These are phyloP conservation scores for Chytriomyces sp. DNA, from an alignment of 192 early-diverging fungal species.

Conservation along the genomic window DNA sequence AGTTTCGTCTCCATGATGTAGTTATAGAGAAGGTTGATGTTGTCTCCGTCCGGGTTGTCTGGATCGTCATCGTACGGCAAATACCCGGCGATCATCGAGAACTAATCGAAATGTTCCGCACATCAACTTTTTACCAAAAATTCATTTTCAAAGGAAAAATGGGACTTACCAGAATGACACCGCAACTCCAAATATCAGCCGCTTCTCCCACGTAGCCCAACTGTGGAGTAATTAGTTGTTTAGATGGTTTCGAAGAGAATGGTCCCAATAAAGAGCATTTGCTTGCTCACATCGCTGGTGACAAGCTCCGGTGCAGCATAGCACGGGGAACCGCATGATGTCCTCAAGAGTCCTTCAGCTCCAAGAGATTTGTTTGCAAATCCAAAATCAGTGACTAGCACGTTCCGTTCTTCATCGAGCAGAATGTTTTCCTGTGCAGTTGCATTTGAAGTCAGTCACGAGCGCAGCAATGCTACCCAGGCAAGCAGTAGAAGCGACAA, in stretches of 20 bases:
- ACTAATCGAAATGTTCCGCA: conserved; percentile 21
- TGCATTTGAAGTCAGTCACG: not conserved
- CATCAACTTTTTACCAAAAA: not conserved
- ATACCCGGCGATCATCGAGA: conserved; percentile 68
- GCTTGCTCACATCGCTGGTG: conserved; percentile 74
- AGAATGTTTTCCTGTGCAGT: conserved; percentile 81
- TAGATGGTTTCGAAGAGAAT: not conserved
- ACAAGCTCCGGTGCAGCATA: conserved; percentile 99
- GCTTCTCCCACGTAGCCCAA: conserved; percentile 94
- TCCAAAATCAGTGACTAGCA: conserved; percentile 98
- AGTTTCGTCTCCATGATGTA: conserved; percentile 68
- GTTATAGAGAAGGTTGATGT: conserved; percentile 66
- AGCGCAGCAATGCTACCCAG: not conserved
- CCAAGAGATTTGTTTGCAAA: conserved; percentile 89
- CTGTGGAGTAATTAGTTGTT: not conserved
- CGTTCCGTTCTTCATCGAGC: conserved; percentile 86
- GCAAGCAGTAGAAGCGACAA: conserved; percentile 27
- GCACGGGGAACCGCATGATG: conserved; percentile 97
- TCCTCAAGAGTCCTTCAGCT: conserved; percentile 72
- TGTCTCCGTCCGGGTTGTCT: conserved; percentile 62
- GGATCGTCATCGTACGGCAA: conserved; percentile 69
- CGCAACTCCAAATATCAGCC: conserved; percentile 98
- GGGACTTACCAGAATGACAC: conserved; percentile 79
- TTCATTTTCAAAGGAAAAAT: conserved; percentile 2
- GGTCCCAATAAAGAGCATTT: not conserved